These are phyloP conservation scores for Diospyros kaki DNA, from an alignment of 148 eudicot species.

Conservation along the genomic window DNA sequence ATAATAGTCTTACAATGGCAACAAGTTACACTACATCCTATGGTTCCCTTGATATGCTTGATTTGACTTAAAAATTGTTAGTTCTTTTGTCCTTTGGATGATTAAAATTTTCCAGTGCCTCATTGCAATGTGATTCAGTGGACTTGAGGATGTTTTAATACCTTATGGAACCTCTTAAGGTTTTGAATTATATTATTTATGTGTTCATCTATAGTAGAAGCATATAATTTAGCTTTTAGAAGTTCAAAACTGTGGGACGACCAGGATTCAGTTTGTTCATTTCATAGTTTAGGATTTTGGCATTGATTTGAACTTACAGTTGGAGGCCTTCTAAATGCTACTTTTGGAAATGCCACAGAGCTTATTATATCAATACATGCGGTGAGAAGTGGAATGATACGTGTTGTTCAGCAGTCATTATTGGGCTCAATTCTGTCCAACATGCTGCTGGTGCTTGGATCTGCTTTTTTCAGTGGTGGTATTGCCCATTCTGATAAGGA, in stretches of 20 bases:
- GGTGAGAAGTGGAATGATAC: constrained; percentile 28
- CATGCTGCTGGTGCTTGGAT: constrained; percentile 42
- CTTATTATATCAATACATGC: constrained; percentile 41
- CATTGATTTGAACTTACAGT: constrained; percentile 27
- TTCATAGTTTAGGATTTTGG: neutral
- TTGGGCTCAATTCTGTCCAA: constrained; percentile 44
- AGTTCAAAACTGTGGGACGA: neutral
- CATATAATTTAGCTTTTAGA: neutral
- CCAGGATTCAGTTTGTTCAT: neutral
- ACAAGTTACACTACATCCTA: no score
- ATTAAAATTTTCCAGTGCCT: no score
- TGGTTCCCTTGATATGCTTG: no score
- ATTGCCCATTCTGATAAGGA: constrained; percentile 29
- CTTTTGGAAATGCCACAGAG: constrained; percentile 49
- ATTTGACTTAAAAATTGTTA: no score
- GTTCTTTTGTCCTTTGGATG: no score
- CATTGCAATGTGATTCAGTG: no score
- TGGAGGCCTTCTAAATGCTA: constrained; percentile 43
- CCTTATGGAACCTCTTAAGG: no score
- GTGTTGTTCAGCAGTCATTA: constrained; percentile 39
- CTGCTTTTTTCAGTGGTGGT: constrained; percentile 41
- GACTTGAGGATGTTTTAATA: no score
- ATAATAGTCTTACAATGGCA: no score
- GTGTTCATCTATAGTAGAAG: neutral
- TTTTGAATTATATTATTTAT: no score